These are phyloP conservation scores for Aschersonia sp. DNA, from an alignment of 2,329 filamentous ascomycete species.

Conservation along the genomic window DNA sequence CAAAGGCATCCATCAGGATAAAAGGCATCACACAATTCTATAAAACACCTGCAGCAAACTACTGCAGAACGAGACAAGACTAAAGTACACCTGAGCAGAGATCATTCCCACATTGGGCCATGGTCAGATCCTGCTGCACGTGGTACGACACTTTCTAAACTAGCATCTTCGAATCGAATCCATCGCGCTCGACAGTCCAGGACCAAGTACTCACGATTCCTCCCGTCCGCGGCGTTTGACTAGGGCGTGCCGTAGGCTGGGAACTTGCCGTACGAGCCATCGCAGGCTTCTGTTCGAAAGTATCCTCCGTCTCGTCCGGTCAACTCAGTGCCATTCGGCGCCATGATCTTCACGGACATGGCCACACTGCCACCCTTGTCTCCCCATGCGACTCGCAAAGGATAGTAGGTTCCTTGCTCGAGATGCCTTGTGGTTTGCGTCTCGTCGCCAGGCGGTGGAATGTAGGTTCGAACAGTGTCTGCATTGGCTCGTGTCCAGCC, in stretches of 20 bases:
- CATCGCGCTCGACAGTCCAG: not conserved
- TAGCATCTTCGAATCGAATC: not conserved
- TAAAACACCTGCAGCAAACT: not conserved
- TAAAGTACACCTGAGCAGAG: not conserved
- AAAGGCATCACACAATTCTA: not conserved
- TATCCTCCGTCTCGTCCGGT: constrained; percentile 5
- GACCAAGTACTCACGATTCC: not conserved
- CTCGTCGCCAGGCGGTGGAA: constrained; percentile 6
- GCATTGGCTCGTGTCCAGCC: constrained; percentile 6
- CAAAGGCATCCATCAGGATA: not conserved
- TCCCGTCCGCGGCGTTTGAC: not conserved
- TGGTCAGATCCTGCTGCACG: not conserved
- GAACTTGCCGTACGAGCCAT: constrained; percentile 5
- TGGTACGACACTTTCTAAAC: not conserved
- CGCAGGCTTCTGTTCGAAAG: constrained; percentile 6
- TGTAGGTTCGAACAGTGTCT: constrained; percentile 5
- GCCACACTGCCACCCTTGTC: constrained; percentile 5
- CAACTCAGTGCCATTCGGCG: constrained; percentile 5
- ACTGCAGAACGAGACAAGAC: not conserved
- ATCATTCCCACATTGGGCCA: not conserved
- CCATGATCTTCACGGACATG: constrained; percentile 5
- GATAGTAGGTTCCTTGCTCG: constrained; percentile 5
- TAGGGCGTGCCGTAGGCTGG: constrained; percentile 4
- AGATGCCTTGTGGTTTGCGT: constrained; percentile 4
- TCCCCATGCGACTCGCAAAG: constrained; percentile 4